Evolutionary conservation across 768 basidiomycete species (phyloP), one percentile per base, ranked within the genome.

Genomic region (Termitomyces sp.): DNA sequence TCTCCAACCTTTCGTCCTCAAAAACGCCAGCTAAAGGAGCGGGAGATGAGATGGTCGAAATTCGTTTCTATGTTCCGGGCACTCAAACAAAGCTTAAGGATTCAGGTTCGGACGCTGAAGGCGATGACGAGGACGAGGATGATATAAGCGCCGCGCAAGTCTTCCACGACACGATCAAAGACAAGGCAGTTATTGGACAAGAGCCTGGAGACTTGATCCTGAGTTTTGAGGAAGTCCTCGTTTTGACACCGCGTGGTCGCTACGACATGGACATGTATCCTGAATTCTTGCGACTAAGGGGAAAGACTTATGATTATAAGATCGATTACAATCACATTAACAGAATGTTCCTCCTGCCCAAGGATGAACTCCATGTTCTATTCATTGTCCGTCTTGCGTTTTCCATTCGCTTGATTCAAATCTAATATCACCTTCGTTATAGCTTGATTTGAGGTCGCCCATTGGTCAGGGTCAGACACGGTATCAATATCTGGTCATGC

Each of bases 231-330:
- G 97, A 99, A 63, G 89, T 98, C 16, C 82, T 95, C 23, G 93
- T 98, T 5, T 79, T 95, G 44, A 98, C 97, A 0, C 97, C 97
- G 58, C 87, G 96, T 79, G 95, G 96, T 53, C 87, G 94, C 54
- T 97, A 95, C 71, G 95, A 98, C 65, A 89, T 99, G 74, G 97
- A 98, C 74, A 94, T 99, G 90, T 98, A 92, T 79, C 86, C 86
- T 25, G 91, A 92, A 53, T 98, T 95, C 76, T 71, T 99, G 67
- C 87, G 97, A 42, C 75, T 98, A 32, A 89, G 95, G n/a, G 97
- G 97, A 52, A 97, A 98, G 75, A 98, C 95, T 1, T 98, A 98
- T 73, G 97, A 99, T 72, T 99, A 99, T 81, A 95, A 98, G 74
- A 92, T 99, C 57, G 79, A 92, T 23, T 97, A 95, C 73, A 80